Conservation (phyloP, 2,329 filamentous ascomycete genomes). For the Hypoxylon rubiginosum region DNA sequence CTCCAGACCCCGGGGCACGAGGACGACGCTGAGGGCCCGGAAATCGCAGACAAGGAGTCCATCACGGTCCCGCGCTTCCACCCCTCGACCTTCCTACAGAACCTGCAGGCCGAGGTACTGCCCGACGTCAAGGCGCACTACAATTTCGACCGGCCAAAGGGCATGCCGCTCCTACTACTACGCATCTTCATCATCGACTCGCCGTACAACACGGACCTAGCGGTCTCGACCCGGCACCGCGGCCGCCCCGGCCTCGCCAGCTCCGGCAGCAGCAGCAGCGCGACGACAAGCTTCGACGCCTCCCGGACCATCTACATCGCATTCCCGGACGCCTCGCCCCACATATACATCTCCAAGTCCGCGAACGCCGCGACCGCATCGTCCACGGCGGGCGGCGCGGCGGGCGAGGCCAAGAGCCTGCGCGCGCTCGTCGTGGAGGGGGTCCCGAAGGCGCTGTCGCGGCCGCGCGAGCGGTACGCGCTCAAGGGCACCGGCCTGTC, state of each 20-base stretch:
- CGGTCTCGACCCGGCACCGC: conserved; percentile 53
- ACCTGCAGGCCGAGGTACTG: conserved; percentile 79
- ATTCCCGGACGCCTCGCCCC: conserved; percentile 84
- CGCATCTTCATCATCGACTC: conserved; percentile 85
- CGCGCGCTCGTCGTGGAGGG: conserved; percentile 80
- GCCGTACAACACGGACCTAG: conserved; percentile 77
- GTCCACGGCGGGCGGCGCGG: conserved; percentile 55
- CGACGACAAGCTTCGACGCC: conserved; percentile 67
- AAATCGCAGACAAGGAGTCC: conserved; percentile 60
- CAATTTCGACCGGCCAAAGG: conserved; percentile 78
- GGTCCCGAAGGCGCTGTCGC: conserved; percentile 84
- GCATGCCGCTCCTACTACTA: conserved; percentile 78
- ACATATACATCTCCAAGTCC: conserved; percentile 74
- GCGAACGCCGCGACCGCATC: conserved; percentile 1
- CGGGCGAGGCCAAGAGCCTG: conserved; percentile 72
- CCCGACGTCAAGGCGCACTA: conserved; percentile 88
- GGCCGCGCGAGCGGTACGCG: conserved; percentile 78
- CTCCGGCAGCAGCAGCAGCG: conserved; percentile 43
- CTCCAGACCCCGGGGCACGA: conserved; percentile 59
- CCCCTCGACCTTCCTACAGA: conserved; percentile 82
- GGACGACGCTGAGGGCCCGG: conserved; percentile 55
- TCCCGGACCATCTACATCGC: conserved; percentile 82
- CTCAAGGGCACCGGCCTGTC: conserved; percentile 76
- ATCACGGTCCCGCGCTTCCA: conserved; percentile 78
- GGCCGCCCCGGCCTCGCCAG: conserved; percentile 34